Base-by-base conservation (phyloP, 352 stramenopile genomes). In the Plasmopara viticola region DNA sequence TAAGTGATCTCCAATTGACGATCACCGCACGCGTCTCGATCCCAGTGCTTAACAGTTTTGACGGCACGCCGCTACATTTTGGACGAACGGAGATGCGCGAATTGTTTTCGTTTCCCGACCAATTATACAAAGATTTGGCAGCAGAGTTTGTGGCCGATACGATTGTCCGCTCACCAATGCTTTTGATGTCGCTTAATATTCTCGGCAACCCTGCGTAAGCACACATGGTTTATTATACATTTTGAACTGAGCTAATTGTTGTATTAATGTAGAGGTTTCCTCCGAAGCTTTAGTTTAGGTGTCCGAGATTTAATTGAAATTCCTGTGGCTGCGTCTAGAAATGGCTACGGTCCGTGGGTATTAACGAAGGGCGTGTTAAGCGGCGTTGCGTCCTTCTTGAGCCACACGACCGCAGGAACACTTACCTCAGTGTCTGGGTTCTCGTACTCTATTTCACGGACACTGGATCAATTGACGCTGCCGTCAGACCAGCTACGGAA, bases 131-230 rank as follows among this genome's bases (percentile, higher is more conserved):
- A 52, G 84, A 94, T 54, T 55, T 94, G 9, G 84, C 81, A 25
- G 84, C 84, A 30, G 73, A 91, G 39, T 94, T 90, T 44, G 81
- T 91, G 3, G 79, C 79, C 1, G 84, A 94, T 29, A 70, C 83
- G 3, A 82, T 94, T 40, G 78, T 94, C 20, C 71, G 82, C 15
- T 87, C 76, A 6, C 84, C 81, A 5, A 67, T 90, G 62, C 58
- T 94, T 25, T 37, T 94, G 12, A 86, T 91, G 81, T 94, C 84
- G 12, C 66, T 94, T 45, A 90, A 91, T 62, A 86, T 91, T 48
- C 58, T 91, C 43, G 84, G 84, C 20, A 94, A 94, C 49, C 84
- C 84, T 56, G 79, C 81, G 83, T 94, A 86, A 44, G 80, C 73
- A n/a, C 28, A 35, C 25, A 15, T 35, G 6, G 2, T 38, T 18